phyloP scores from a whole-genome alignment of 345 rosid species.

The Boechera stricta region DNA sequence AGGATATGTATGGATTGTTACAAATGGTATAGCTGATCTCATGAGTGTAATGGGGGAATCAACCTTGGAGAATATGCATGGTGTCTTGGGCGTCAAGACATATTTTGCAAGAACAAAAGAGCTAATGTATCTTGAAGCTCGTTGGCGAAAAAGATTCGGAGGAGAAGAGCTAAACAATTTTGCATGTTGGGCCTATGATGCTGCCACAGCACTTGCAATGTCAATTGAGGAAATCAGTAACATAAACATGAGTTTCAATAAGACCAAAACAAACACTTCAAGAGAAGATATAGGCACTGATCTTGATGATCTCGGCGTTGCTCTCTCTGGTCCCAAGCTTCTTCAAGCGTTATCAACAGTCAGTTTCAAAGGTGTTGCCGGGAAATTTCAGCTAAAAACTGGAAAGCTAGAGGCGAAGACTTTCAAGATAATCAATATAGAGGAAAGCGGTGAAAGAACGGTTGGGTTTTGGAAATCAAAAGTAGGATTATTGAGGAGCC shows the following conservation, averaged over 20 bases:
- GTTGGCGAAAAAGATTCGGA: conserved; percentile 50
- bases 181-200: conserved; percentile 61
- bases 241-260: conserved; percentile 37
- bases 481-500: conserved; percentile 40
- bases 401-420: conserved; percentile 47
- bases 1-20: conserved; percentile 68
- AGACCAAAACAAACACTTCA: conserved; percentile 18
- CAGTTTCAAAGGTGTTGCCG: conserved; percentile 54
- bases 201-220: conserved; percentile 55
- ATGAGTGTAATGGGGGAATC: conserved; percentile 11
- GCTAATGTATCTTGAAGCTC: conserved; percentile 46
- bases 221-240: conserved; percentile 51
- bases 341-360: conserved; percentile 42
- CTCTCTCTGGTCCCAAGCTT: conserved; percentile 53
- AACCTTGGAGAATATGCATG: conserved; percentile 46
- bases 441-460: conserved; percentile 45
- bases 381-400: conserved; percentile 47
- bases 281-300: conserved; percentile 36
- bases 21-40: conserved; percentile 41
- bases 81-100: conserved; percentile 50
- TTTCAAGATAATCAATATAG: conserved; percentile 58
- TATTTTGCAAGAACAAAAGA: conserved; percentile 43
- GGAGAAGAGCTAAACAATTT: conserved; percentile 43
- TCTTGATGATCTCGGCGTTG: conserved; percentile 50
- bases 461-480: conserved; percentile 60